phyloP scores from a whole-genome alignment of 2,329 filamentous ascomycete genomes.

The Ascocoryne sarcoides region DNA sequence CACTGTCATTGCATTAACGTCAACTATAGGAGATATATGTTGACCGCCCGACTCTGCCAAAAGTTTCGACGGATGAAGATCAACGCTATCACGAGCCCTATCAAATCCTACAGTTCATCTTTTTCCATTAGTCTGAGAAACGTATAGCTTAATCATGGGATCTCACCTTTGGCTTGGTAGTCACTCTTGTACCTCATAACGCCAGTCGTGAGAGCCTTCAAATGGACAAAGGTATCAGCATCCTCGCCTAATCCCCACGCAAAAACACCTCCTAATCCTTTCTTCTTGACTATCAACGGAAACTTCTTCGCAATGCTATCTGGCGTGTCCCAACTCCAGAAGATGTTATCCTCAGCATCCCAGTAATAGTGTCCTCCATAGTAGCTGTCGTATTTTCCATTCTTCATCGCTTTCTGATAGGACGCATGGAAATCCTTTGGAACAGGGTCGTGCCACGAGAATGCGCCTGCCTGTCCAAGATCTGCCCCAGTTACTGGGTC shows the following conservation, averaged over 20 bases:
- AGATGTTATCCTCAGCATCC: constrained; percentile 48
- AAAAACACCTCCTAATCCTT: constrained; percentile 60
- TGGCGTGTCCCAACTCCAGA: constrained; percentile 68
- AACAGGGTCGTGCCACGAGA: background rate
- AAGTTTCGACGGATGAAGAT: too few relatives aligned
- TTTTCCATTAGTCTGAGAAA: too few relatives aligned
- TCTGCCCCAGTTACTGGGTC: constrained; percentile 49
- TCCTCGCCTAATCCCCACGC: constrained; percentile 70
- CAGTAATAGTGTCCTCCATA: constrained; percentile 61
- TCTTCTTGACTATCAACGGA: constrained; percentile 44
- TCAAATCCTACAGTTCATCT: too few relatives aligned
- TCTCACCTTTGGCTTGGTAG: too few relatives aligned
- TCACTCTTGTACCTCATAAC: too few relatives aligned
- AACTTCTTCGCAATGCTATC: constrained; percentile 55
- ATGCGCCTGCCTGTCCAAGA: constrained; percentile 29
- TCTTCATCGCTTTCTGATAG: constrained; percentile 45
- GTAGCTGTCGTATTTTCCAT: constrained; percentile 47
- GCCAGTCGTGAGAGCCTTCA: constrained; percentile 32
- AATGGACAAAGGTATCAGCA: constrained; percentile 34
- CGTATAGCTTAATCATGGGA: too few relatives aligned
- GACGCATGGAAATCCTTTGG: background rate
- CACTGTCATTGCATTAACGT: too few relatives aligned
- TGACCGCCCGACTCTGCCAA: too few relatives aligned
- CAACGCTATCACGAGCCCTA: too few relatives aligned
- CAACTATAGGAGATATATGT: too few relatives aligned